A percentile compares a stretch with the other conserved stretches of the same genome.
Evolutionary conservation across 2,329 filamentous ascomycete species (phyloP).

Genomic region (Fusarium albidum): DNA sequence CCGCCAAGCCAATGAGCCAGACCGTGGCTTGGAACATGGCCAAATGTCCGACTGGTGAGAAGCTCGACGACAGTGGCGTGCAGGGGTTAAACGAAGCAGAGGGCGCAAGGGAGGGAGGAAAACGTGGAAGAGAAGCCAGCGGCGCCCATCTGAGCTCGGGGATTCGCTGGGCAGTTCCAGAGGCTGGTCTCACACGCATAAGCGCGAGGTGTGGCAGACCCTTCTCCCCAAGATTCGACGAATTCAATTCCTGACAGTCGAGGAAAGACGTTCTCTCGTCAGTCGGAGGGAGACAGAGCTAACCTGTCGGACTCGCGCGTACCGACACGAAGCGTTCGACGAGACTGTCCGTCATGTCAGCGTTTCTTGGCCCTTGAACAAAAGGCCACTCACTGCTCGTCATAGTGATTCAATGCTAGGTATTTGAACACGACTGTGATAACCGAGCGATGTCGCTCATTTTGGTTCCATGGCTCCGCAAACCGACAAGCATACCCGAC

Average conservation of each 20-base stretch:
- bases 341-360: conserved; percentile 6
- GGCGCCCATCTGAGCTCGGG: conserved; percentile 7
- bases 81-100: conserved; percentile 32
- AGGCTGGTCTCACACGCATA: conserved; percentile 33
- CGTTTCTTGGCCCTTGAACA: background rate
- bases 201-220: conserved; percentile 26
- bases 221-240: conserved; percentile 22
- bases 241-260: conserved; percentile 6
- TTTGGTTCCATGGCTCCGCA: conserved; percentile 10
- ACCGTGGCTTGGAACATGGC: conserved; percentile 15
- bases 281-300: conserved; percentile 2
- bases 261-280: background rate
- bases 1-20: conserved; percentile 24
- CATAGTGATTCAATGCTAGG: conserved; percentile 38
- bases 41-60: conserved; percentile 24
- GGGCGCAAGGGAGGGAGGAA: conserved; percentile 33
- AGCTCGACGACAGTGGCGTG: conserved; percentile 29
- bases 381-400: conserved; percentile 9
- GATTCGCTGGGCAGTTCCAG: conserved; percentile 27
- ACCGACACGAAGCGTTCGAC: conserved; percentile 18
- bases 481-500: conserved; percentile 34
- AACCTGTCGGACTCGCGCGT: background rate
- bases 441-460: conserved; percentile 30
- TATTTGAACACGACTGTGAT: conserved; percentile 8
- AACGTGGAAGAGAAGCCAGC: conserved; percentile 37